Conservation (phyloP, 148 eudicot genomes). For the Spergularia bocconei region DNA sequence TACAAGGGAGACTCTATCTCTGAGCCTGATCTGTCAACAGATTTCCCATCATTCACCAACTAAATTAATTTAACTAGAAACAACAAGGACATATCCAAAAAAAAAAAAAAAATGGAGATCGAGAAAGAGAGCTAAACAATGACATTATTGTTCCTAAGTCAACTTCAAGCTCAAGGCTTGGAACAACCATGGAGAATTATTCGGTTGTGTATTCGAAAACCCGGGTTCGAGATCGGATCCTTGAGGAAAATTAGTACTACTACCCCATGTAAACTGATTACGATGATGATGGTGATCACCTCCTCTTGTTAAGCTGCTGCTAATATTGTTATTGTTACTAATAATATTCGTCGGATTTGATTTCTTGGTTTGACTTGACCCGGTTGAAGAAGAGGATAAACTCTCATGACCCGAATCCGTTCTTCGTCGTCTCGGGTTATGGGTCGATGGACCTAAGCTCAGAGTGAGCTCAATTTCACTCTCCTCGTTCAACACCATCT, state of each 20-base stretch:
- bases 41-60: too few species aligned
- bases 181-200: constrained; percentile 63
- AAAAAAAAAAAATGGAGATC: constrained; percentile 6
- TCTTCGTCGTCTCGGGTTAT: constrained; percentile 30
- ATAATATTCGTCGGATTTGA: constrained; percentile 18
- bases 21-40: too few species aligned
- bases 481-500: constrained; percentile 41
- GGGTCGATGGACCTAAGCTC: constrained; percentile 63
- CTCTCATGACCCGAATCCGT: constrained; percentile 42
- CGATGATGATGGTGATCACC: constrained; percentile 18
- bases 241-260: constrained; percentile 22
- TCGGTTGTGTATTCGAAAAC: constrained; percentile 25
- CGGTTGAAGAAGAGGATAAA: constrained; percentile 71
- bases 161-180: constrained; percentile 61
- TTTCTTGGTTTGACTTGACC: constrained; percentile 41
- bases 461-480: constrained; percentile 69
- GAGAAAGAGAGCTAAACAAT: not conserved
- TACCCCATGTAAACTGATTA: constrained; percentile 20
- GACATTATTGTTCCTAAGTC: constrained; percentile 28
- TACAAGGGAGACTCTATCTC: too few species aligned
- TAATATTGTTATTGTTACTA: not conserved
- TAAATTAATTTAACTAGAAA: not conserved
- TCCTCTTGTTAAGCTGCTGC: constrained; percentile 9
- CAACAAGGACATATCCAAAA: constrained; percentile 1
- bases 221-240: constrained; percentile 31